Base-by-base conservation (phyloP, 352 stramenopile species). In the Albugo candida region DNA sequence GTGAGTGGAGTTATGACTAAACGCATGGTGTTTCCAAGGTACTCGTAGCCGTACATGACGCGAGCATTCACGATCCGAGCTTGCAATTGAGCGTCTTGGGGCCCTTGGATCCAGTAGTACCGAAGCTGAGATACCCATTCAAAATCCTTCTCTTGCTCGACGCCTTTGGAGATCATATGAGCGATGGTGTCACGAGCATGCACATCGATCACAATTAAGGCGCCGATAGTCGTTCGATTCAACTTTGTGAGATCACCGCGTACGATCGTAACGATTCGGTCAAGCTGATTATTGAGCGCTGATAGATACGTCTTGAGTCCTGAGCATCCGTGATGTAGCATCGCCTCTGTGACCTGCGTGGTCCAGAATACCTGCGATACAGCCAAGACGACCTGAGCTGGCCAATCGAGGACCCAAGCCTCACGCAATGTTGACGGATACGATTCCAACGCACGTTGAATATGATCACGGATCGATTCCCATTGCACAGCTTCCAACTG, bases 1-100 rank as follows among this genome's bases (percentile, higher is more conserved):
- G 89, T 97, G 1, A 97, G 66, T 24, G 87, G 88, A 6, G 88
- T 97, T 60, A 97, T 97, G 44, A 97, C 88, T 0, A 97, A 65
- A 1, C 88, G 69, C 65, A 87, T 92, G 13, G 81, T 92, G 55
- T 96, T 96, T 2, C 87, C 87, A 0, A 96, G 70, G 58, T 97
- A 97, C 59, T 88, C 78, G 55, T 91, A 91, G 16, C 76, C 79
- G 51, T 93, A 93, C 49, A 80, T 81, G 17, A 92, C 78, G 6
- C 71, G 70, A 2, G 80, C 77, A 41, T 93, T 93, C 18, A 94
- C 77, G 51, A 94, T 93, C 1, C 81, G 75, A 10, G 82, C 81
- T 55, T 92, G 72, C 12, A 95, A 60, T 12, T 66, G 62, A 0
- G 50, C 39, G 0, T 58, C 61, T 46, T 82, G 82, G 10, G 67